These are phyloP conservation scores for Komagataella pseudopastoris DNA, from an alignment of 805 yeast genomes.

Conservation along the genomic window DNA sequence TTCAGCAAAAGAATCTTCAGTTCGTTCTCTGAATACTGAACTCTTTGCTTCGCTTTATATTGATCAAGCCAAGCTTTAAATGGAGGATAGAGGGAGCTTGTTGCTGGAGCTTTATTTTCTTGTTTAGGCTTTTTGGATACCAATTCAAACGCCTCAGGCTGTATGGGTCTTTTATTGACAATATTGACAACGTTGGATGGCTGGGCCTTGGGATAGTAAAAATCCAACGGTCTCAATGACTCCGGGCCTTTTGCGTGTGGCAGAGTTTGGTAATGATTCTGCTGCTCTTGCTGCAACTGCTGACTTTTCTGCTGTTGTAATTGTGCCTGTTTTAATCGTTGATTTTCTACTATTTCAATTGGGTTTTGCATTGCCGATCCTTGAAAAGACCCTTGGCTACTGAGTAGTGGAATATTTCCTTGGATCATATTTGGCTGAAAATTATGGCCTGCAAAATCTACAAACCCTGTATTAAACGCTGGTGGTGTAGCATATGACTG, in stretches of 20 bases:
- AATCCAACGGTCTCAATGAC: background rate
- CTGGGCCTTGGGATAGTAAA: background rate
- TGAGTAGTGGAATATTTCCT: background rate
- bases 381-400: background rate
- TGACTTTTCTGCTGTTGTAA: background rate
- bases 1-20: background rate
- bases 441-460: background rate
- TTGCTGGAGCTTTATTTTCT: background rate
- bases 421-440: background rate
- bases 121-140: background rate
- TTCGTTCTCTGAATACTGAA: background rate
- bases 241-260: background rate
- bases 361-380: background rate
- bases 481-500: background rate
- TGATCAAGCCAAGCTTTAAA: background rate
- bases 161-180: background rate
- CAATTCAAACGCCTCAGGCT: background rate
- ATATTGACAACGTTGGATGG: background rate
- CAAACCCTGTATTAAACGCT: background rate
- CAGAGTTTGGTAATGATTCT: background rate
- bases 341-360: background rate
- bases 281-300: background rate
- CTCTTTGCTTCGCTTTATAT: background rate
- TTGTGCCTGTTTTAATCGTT: background rate
- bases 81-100: background rate